Base-by-base conservation (phyloP, 441 rosid species). In the Omphalea diandra region DNA sequence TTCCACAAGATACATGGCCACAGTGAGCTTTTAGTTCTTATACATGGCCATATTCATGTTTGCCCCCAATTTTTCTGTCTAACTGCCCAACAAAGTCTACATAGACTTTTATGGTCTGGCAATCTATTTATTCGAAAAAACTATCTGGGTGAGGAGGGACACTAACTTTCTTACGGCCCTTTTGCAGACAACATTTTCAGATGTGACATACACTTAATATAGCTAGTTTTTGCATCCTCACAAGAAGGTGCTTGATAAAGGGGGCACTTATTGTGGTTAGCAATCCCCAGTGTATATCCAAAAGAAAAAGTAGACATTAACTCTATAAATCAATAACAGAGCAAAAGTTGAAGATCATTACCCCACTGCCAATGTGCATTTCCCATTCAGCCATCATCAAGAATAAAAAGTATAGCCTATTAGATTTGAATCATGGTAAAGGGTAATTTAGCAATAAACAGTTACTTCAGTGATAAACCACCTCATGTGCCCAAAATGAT, bases 401-500 rank as follows among this genome's bases (percentile, higher is more conserved):
- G 75, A 61, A 76, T 70, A 24, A 71, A 80, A 74, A 60, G 64
- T 11, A 68, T 81, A 77, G 58, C 35, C 43, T 46, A 71, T 87
- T 72, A 90, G 90, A 80, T 60, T 35, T 29, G 43, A 69, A 70
- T 59, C 63, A 70, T 18, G 61, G 57, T 46, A 14, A 54, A 24
- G 41, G 29, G 72, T 71, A 5, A 38, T 22, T 76, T 26, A 75
- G 26, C 46, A 58, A 59, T 15, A 54, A 68, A 69, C 14, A 27
- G 18, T 50, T 12, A 7, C 31, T 41, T 47, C 12, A 67, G 33
- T 29, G 31, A 40, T 75, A 32, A 72, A 77, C 69, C 77, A 87
- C 94, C 98, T 94, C 97, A 50, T 94, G 97, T 35, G 84, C 97
- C 98, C 98, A 94, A 77, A 94, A 91, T 22, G 91, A 84, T 65